Evolutionary conservation across 805 yeast genomes (phyloP), one percentile per base, ranked within the genome.

Genomic region (Yamadazyma phyllophila): DNA sequence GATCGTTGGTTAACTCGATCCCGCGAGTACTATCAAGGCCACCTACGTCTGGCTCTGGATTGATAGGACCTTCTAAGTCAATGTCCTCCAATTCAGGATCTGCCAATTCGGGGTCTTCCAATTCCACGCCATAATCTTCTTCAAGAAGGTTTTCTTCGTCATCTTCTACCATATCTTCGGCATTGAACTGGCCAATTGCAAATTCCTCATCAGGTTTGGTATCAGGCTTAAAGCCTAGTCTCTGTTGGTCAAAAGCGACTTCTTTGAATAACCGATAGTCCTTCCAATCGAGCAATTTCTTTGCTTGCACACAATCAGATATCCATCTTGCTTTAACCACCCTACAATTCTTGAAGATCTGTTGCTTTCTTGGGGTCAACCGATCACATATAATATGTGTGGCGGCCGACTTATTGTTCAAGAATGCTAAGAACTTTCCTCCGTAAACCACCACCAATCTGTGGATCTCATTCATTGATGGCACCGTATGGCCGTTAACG

Each of bases 321-420:
- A 94, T 74, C 98, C 98, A 92, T 27, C 75, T 74, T 0, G 97
- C 96, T 47, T 63, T 76, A 1, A 90, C 95, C 2, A 94, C 96
- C 52, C 80, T 82, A 60, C 77, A 85, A 49, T 83, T 78, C 30
- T 72, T 67, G 59, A 80, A 88, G 62, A 86, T 84, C 2, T 77
- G 58, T 44, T 71, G 67, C 62, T 94, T 92, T 44, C 85, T 71
- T 0, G 94, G 88, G 0, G 98, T 89, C 50, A 92, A 61, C 26
- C 80, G 72, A 45, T 83, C 81, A 7, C 97, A 95, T 2, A 94
- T 69, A 3, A 92, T 84, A 65, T 94, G 98, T 0, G 97, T 87
- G 0, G 84, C 94, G 9, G 75, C 71, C 3, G 85, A 76, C 59
- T 91, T 91, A 4, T 84, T 81, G 4, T 80, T 73, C 35, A 92